phyloP scores from a whole-genome alignment of 2,329 filamentous ascomycete genomes.

The Dactylellina parvicollis region DNA sequence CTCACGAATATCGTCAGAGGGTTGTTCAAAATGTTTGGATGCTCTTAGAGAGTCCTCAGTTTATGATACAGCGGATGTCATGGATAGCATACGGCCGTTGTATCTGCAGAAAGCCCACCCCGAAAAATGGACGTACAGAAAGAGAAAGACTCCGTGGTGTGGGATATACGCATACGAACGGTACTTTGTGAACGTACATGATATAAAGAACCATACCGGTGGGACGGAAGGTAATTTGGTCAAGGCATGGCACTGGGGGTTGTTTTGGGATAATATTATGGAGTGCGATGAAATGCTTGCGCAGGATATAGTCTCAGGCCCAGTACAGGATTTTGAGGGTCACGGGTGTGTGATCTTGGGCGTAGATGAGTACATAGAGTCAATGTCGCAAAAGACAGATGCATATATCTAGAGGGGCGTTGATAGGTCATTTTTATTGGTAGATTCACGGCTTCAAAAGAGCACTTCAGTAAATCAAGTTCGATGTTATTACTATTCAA shows the following conservation, averaged over 20 bases:
- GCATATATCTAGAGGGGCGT: no score
- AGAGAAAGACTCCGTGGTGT: neutral
- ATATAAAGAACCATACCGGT: neutral
- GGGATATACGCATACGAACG: conserved; percentile 10
- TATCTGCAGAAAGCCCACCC: neutral
- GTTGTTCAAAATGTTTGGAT: conserved; percentile 11
- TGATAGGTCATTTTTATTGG: no score
- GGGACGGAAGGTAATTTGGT: conserved; percentile 15
- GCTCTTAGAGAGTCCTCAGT: neutral
- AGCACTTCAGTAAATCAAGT: no score
- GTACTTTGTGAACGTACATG: conserved; percentile 25
- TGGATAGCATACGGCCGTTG: neutral
- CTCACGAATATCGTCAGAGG: neutral
- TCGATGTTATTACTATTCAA: no score
- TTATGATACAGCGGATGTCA: no score
- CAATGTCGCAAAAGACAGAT: neutral
- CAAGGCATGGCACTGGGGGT: conserved; percentile 26
- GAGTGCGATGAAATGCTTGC: neutral
- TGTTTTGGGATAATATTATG: conserved; percentile 22
- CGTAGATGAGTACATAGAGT: neutral
- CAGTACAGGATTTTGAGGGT: no score
- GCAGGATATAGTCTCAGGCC: no score
- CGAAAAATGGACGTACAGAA: conserved; percentile 5
- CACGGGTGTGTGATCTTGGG: conserved; percentile 15
- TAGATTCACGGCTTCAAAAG: no score